These are phyloP conservation scores for Paramecium caudatum DNA, from an alignment of 73 alveolate genomes.

Conservation along the genomic window DNA sequence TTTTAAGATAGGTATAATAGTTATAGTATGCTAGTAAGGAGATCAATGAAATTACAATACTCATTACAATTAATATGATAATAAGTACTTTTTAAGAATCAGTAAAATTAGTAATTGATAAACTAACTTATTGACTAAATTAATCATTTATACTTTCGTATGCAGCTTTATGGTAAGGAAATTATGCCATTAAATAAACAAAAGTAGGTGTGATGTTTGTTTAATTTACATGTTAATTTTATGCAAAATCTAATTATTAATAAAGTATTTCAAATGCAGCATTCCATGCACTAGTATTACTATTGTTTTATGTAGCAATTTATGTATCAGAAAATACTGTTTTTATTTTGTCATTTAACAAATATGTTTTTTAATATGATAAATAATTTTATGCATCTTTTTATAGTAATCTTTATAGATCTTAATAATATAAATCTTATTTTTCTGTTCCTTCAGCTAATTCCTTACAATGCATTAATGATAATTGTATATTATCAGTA, in stretches of 20 bases:
- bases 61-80: background rate
- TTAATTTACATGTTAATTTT: background rate
- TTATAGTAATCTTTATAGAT: conserved; percentile 15
- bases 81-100: background rate
- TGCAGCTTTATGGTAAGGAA: conserved; percentile 17
- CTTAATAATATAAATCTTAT: background rate
- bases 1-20: background rate
- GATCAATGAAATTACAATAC: background rate
- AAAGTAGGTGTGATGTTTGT: background rate
- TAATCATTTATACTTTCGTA: background rate
- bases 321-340: background rate
- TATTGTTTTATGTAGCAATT: background rate
- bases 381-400: conserved; percentile 39
- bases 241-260: background rate
- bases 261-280: conserved; percentile 17
- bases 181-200: background rate
- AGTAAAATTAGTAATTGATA: conserved; percentile 5
- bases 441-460: background rate
- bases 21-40: conserved; percentile 1
- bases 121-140: background rate
- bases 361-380: background rate
- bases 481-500: conserved; percentile 10
- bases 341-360: background rate
- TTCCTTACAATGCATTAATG: conserved; percentile 32
- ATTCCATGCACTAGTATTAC: conserved; percentile 48